phyloP scores from a whole-genome alignment of 169 alveolate genomes.

The Babesia ovis region DNA sequence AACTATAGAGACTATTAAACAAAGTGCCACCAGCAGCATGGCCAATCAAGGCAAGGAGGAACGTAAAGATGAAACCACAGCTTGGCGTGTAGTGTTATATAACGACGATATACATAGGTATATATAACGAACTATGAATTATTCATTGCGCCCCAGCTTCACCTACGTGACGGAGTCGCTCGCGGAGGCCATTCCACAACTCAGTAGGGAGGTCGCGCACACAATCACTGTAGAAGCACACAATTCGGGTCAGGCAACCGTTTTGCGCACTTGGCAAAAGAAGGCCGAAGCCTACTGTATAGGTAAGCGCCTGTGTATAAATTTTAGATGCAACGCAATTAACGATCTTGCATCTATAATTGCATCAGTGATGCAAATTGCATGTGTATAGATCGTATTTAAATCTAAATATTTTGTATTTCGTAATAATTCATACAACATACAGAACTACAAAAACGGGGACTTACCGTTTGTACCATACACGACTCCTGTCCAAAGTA shows the following conservation, averaged over 20 bases:
- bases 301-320: constrained; percentile 10
- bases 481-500: constrained; percentile 11
- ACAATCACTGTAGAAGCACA: constrained; percentile 83
- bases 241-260: constrained; percentile 78
- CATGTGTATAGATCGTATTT: too few relatives aligned
- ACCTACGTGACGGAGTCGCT: constrained; percentile 78
- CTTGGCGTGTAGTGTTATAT: constrained; percentile 83
- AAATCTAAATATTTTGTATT: not conserved
- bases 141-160: constrained; percentile 50
- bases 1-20: constrained; percentile 14
- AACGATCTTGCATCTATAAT: too few relatives aligned
- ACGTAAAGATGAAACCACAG: constrained; percentile 68
- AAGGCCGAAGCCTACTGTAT: constrained; percentile 74
- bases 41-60: constrained; percentile 56
- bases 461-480: constrained; percentile 57
- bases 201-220: constrained; percentile 80
- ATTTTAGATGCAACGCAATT: too few relatives aligned
- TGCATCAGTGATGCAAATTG: too few relatives aligned
- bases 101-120: constrained; percentile 86
- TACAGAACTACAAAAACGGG: constrained; percentile 55
- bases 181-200: constrained; percentile 73
- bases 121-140: not conserved
- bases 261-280: constrained; percentile 77
- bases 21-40: not conserved
- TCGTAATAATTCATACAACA: constrained; percentile 2